A percentile compares a stretch with the other conserved stretches of the same genome.
Conservation (phyloP, 495 filamentous ascomycete species). For the Coniosporium apollinis region DNA sequence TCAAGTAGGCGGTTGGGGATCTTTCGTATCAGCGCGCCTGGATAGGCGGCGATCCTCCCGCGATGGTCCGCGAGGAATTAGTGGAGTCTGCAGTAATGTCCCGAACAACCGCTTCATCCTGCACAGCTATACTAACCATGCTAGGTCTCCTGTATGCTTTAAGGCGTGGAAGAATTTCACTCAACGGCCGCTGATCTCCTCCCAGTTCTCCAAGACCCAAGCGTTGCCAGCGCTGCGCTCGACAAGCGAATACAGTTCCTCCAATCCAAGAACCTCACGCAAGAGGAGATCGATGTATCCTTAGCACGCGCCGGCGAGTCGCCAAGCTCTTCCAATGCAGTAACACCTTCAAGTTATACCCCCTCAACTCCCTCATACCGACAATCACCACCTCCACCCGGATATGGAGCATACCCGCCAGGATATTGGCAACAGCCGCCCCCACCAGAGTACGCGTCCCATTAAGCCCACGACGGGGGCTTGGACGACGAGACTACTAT, state of each 20-base stretch:
- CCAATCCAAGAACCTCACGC: slow-evolving; percentile 90
- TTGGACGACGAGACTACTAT: no score
- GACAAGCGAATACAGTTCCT: slow-evolving; percentile 89
- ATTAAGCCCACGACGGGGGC: not conserved
- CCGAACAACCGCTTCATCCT: not conserved
- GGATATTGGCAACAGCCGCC: slow-evolving; percentile 57
- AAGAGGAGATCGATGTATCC: slow-evolving; percentile 80
- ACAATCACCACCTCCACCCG: slow-evolving; percentile 37
- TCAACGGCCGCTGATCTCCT: not conserved
- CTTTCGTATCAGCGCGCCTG: no score
- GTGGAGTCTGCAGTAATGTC: slow-evolving; percentile 21
- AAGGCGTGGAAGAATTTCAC: slow-evolving; percentile 6
- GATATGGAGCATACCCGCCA: slow-evolving; percentile 47
- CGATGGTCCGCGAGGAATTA: slow-evolving; percentile 28
- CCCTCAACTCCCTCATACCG: slow-evolving; percentile 25
- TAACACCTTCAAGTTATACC: slow-evolving; percentile 21
- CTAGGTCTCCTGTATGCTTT: slow-evolving; percentile 34
- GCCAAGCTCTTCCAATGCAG: slow-evolving; percentile 24
- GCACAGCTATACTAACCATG: slow-evolving; percentile 21
- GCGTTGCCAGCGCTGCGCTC: slow-evolving; percentile 72
- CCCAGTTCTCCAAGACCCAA: slow-evolving; percentile 82
- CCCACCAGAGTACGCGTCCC: slow-evolving; percentile 36
- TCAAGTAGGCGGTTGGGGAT: no score
- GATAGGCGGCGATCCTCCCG: not conserved
- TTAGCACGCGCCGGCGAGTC: slow-evolving; percentile 55